Evolutionary conservation across 2,329 filamentous ascomycete species (phyloP), one percentile per base, ranked within the genome.

Genomic region (Fusarium liriodendri): DNA sequence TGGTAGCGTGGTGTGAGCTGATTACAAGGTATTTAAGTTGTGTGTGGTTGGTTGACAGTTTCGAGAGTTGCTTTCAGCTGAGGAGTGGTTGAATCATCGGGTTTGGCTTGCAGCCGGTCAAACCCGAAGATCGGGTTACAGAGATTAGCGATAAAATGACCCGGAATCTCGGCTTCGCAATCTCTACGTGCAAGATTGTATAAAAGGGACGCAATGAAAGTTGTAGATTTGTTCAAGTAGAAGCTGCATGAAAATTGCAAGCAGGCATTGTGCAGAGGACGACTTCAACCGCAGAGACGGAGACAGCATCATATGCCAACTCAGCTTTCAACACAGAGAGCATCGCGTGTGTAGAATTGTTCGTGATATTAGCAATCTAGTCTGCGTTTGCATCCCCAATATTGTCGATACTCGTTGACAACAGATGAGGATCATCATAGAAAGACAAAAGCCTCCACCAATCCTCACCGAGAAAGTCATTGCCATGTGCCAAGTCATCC

Each of bases 391-490:
- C 25, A 10, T 60, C 55, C 0, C 52, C 71, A 5, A 16, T 29
- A 0, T 69, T 65, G 2, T 70, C 73, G 11, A 75, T 62, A 38
- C 50, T 74, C 2, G 74, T 78, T 8, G 76, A 76, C 3, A 78
- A 57, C 5, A 78, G 50, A 67, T 78, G 76, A 8, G 76, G 76
- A 52, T 78, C 76, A 47, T 78, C 76, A 38, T 75, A 77, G 38
- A 78, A 77, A 0, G 77, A 72, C 25, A 78, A 38, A 4, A 78
- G 63, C 27, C 74, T 67, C 76, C 76, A 78, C 65, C 75, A 76
- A 10, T 78, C 76, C 5, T 76, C 76, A 3, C 67, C 73, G 16
- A 68, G 69, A 22, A 72, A 66, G 38, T 73, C 74, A 22, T 50
- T 66, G 2, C 45, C 62, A 6, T 55, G 38, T 18, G 60, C 38